Base-by-base conservation (phyloP, 2,329 filamentous ascomycete genomes). In the Alternaria gaisen region DNA sequence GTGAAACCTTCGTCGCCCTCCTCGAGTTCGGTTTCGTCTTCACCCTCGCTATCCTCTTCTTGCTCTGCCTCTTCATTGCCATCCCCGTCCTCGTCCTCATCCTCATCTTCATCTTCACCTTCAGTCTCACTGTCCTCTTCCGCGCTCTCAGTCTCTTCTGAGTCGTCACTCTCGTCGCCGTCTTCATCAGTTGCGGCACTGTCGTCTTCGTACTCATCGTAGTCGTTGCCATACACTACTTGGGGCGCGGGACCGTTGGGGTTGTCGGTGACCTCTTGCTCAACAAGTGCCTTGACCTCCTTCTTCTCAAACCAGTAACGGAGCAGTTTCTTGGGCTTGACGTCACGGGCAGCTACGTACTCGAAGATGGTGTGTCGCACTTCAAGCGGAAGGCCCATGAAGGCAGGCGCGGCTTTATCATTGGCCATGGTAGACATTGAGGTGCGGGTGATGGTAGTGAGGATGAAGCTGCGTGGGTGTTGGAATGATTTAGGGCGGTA, bases 261-360 rank as follows among this genome's bases (percentile, higher is more conserved):
- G 46, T 71, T 44, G 44, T 56, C 18, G 18, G 57, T 56, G 10
- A 41, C 47, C 4, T 61, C 20, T 28, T 66, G 32, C 14, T 67
- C 70, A 6, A 69, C 60, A 8, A 60, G 44, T 55, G 66, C 56
- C 32, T 64, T 65, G 42, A 72, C 43, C 22, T 78, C 76, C 46
- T 67, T 65, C 68, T 70, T 77, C 67, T 78, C 76, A 58, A 79
- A 77, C 76, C 76, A 79, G 42, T 69, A 64, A 42, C 70, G 69
- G 22, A 79, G 63, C 11, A 77, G 53, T 56, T 69, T 67, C 56
- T 72, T 67, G 6, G 73, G 66, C 56, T 68, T 56, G 6, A 53
- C 30, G 6, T 66, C 50, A 44, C 71, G 65, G 7, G 30, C 53
- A 30, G 71, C 61, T 7, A 66, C 61, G 22, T 66, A 50, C 50